Evolutionary conservation across 1,284 basidiomycete species (phyloP).

Genomic region (Ustilago lituana): DNA sequence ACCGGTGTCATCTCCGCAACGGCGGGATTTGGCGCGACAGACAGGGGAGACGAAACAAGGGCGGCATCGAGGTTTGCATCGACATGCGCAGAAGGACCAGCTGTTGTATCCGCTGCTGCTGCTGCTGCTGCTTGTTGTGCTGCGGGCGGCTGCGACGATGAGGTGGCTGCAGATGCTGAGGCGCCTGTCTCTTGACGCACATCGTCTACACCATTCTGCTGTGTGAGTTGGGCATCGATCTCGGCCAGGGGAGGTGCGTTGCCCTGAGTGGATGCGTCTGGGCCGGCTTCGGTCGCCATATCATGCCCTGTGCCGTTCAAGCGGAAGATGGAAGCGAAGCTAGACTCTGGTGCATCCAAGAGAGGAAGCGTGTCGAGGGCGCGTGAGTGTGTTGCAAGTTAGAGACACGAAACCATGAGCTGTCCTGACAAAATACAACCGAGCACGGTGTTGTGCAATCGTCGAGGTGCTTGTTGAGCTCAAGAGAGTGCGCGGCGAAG

Average conservation of each 20-base stretch:
- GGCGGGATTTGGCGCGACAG: neutral
- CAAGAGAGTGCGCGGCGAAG: too few species aligned
- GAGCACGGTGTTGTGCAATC: neutral
- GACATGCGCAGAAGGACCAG: too few species aligned
- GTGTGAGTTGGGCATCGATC: slow-evolving; percentile 5
- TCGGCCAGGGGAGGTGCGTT: slow-evolving; percentile 4
- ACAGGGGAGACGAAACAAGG: slow-evolving; percentile 9
- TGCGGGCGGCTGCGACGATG: neutral
- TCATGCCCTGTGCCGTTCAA: slow-evolving; percentile 25
- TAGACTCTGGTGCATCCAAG: slow-evolving; percentile 11
- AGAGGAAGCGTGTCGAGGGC: slow-evolving; percentile 1
- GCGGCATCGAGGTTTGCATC: slow-evolving; percentile 9
- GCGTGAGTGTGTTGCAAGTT: slow-evolving; percentile 10
- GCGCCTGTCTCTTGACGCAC: neutral
- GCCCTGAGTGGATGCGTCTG: slow-evolving; percentile 10
- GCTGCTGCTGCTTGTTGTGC: neutral
- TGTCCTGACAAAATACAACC: neutral
- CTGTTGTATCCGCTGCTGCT: too few species aligned
- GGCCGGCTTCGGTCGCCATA: slow-evolving; percentile 30
- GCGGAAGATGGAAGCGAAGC: slow-evolving; percentile 2
- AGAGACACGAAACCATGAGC: slow-evolving; percentile 19
- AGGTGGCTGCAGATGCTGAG: neutral
- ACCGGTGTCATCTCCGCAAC: slow-evolving; percentile 9
- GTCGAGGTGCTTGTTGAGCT: neutral
- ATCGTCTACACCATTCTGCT: slow-evolving; percentile 13